Conservation (phyloP, 2,329 filamentous ascomycete genomes). For the Ilyonectria destructans region DNA sequence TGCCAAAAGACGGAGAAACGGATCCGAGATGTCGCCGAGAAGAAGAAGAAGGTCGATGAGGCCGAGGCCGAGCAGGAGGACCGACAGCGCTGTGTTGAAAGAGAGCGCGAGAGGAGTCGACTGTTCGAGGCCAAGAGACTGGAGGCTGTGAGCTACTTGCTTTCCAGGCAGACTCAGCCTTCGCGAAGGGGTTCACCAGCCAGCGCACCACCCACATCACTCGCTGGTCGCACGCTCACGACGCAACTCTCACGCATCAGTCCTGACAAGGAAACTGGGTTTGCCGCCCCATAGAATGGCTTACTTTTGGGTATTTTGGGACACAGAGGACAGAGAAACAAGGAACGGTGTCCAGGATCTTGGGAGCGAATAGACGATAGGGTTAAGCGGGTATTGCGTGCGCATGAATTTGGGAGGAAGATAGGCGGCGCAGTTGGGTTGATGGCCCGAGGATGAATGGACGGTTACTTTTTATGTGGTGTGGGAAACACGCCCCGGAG, state of each 20-base stretch:
- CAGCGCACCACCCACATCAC: conserved; percentile 39
- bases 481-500: neutral
- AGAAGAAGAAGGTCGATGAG: conserved; percentile 59
- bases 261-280: conserved; percentile 42
- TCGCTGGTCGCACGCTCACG: conserved; percentile 36
- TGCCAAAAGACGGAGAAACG: conserved; percentile 64
- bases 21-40: conserved; percentile 59
- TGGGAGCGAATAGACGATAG: conserved; percentile 10
- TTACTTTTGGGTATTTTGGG: conserved; percentile 22
- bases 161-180: conserved; percentile 44
- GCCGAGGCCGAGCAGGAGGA: conserved; percentile 63
- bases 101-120: conserved; percentile 66
- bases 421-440: neutral
- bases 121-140: conserved; percentile 66
- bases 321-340: conserved; percentile 9
- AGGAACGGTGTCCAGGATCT: conserved; percentile 15
- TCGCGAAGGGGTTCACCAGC: conserved; percentile 53
- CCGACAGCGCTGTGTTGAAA: conserved; percentile 59
- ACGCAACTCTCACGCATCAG: conserved; percentile 42
- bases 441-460: neutral
- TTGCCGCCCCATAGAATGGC: conserved; percentile 23
- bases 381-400: conserved; percentile 10
- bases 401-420: conserved; percentile 13
- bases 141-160: conserved; percentile 62
- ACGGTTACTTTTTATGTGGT: conserved; percentile 2